Conservation (phyloP, 495 filamentous ascomycete genomes). For the Amphirosellinia nigrospora region DNA sequence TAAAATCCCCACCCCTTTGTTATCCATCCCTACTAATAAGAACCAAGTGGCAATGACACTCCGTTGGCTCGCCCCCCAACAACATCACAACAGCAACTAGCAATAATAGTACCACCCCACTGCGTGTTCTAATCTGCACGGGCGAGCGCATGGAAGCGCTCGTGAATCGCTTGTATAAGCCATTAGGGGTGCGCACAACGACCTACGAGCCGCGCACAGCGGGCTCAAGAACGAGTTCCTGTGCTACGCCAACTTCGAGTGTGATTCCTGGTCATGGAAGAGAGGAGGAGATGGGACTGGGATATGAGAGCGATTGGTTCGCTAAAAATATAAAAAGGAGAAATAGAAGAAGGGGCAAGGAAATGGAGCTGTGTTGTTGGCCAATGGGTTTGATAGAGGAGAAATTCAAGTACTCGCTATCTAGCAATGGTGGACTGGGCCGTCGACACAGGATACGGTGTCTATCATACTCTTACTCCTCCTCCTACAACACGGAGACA, state of each 20-base stretch:
- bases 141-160: conserved; percentile 70
- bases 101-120: not conserved
- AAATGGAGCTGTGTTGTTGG: not conserved
- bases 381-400: not conserved
- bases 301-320: not conserved
- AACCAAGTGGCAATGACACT: conserved; percentile 70
- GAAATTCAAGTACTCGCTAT: not conserved
- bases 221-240: conserved; percentile 79
- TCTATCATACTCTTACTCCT: too few relatives aligned
- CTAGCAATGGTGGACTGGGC: not conserved
- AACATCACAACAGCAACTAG: not conserved
- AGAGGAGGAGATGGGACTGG: not conserved
- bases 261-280: conserved; percentile 58
- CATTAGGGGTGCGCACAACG: conserved; percentile 60
- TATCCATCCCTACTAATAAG: not conserved
- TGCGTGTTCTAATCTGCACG: conserved; percentile 68
- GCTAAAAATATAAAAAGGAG: not conserved
- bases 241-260: conserved; percentile 78
- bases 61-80: conserved; percentile 59
- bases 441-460: not conserved
- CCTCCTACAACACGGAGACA: too few relatives aligned
- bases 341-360: not conserved
- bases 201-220: conserved; percentile 67
- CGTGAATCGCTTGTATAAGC: conserved; percentile 57
- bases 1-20: not conserved